phyloP scores from a whole-genome alignment of 306 rosid genomes.

The Acacia crassicarpa region DNA sequence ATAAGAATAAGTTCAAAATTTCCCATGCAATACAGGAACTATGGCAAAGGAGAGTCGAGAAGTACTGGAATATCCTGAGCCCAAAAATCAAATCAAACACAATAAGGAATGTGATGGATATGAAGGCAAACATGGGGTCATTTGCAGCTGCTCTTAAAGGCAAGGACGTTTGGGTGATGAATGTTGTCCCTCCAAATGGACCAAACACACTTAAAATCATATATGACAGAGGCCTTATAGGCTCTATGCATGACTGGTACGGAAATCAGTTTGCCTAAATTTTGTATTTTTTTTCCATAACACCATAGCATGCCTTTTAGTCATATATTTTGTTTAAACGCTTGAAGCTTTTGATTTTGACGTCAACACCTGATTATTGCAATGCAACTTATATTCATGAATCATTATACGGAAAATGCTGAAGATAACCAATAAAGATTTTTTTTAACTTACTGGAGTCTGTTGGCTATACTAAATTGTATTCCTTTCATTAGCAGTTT shows the following conservation, averaged over 20 bases:
- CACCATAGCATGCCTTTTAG: neutral
- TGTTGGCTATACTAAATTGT: neutral
- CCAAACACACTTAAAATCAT: constrained; percentile 83
- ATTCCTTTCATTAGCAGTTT: neutral
- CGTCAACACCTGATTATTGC: neutral
- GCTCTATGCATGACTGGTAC: constrained; percentile 81
- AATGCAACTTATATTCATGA: neutral
- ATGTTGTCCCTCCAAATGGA: constrained; percentile 84
- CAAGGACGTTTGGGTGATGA: constrained; percentile 97
- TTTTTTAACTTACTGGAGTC: constrained; percentile 6
- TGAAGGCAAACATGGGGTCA: constrained; percentile 92
- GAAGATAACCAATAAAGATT: neutral
- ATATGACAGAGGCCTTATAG: constrained; percentile 93
- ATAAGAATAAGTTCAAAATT: constrained; percentile 18
- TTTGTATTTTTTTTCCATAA: neutral
- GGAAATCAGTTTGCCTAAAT: constrained; percentile 19
- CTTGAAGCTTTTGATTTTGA: neutral
- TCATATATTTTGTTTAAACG: constrained; percentile 3
- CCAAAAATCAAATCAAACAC: constrained; percentile 64
- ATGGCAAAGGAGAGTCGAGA: constrained; percentile 80
- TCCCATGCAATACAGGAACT: constrained; percentile 58
- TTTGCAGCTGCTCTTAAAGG: constrained; percentile 87
- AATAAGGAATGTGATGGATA: constrained; percentile 88
- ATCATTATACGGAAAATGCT: neutral
- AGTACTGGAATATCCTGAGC: constrained; percentile 81